phyloP scores from a whole-genome alignment of 1,284 basidiomycete genomes.

The Ustilago xerochloae region DNA sequence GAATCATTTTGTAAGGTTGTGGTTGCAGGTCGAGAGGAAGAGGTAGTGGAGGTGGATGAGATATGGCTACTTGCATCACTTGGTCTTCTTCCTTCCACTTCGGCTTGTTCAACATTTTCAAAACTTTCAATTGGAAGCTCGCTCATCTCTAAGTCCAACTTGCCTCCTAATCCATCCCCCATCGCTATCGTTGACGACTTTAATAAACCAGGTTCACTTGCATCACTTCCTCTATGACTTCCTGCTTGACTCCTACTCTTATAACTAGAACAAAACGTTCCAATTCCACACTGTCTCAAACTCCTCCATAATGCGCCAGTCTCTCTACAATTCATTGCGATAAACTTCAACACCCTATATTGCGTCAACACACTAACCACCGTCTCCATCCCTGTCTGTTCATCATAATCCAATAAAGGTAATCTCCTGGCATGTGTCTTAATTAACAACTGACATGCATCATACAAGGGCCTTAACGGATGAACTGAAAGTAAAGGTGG shows the following conservation, averaged over 20 bases:
- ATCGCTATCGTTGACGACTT: too few species aligned
- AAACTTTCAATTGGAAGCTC: conserved; percentile 5
- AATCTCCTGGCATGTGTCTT: conserved; percentile 94
- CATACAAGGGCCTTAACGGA: conserved; percentile 84
- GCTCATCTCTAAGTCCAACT: conserved; percentile 29
- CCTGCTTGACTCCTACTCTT: conserved; percentile 1
- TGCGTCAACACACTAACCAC: conserved; percentile 97
- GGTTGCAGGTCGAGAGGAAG: conserved; percentile 7
- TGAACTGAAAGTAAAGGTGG: conserved; percentile 91
- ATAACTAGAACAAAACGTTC: conserved; percentile 80
- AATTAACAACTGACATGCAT: conserved; percentile 89
- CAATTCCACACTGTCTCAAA: conserved; percentile 88
- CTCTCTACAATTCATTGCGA: conserved; percentile 82
- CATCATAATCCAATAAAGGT: conserved; percentile 91
- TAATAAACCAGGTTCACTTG: conserved; percentile 33
- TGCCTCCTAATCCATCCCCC: conserved; percentile 9
- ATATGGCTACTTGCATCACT: conserved; percentile 12
- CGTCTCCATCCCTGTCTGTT: conserved; percentile 92
- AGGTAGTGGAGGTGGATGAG: not conserved
- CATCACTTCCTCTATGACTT: conserved; percentile 32
- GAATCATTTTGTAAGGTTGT: not conserved
- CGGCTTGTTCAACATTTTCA: not conserved
- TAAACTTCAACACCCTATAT: conserved; percentile 97
- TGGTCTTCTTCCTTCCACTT: not conserved
- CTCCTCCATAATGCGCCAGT: conserved; percentile 73